Percentiles rank a stretch among this genome's conserved stretches.
These are phyloP conservation scores for Tricholoma terreum DNA, from an alignment of 768 basidiomycete species.

Conservation along the genomic window DNA sequence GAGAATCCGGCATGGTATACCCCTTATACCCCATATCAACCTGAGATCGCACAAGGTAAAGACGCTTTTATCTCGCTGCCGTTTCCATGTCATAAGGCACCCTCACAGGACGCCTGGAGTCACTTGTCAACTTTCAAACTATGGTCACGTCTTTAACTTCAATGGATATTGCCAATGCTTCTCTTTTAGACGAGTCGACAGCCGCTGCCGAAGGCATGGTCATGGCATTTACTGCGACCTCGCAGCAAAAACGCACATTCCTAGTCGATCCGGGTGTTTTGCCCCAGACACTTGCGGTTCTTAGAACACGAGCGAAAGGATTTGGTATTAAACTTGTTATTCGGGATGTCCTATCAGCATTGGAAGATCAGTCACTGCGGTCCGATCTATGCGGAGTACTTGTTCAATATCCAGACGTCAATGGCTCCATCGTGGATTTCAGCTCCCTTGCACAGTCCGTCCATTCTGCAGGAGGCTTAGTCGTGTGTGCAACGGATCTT, in stretches of 20 bases:
- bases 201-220: conserved; percentile 97
- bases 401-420: conserved; percentile 91
- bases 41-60: conserved; percentile 95
- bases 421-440: conserved; percentile 81
- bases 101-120: conserved; percentile 83
- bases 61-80: neutral
- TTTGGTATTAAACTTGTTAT: conserved; percentile 85
- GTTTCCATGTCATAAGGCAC: neutral
- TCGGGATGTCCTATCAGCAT: conserved; percentile 50
- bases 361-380: conserved; percentile 51
- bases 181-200: conserved; percentile 91
- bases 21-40: conserved; percentile 93
- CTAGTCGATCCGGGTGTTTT: conserved; percentile 80
- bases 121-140: conserved; percentile 94
- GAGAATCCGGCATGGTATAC: conserved; percentile 99
- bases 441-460: conserved; percentile 57
- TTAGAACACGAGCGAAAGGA: conserved; percentile 87
- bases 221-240: conserved; percentile 73
- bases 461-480: conserved; percentile 75
- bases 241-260: conserved; percentile 77
- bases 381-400: conserved; percentile 80
- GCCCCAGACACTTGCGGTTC: conserved; percentile 88
- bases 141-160: conserved; percentile 93
- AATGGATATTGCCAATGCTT: conserved; percentile 96
- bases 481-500: conserved; percentile 88